Conservation (phyloP, 2,329 filamentous ascomycete genomes). For the Myrmaecium sp. region DNA sequence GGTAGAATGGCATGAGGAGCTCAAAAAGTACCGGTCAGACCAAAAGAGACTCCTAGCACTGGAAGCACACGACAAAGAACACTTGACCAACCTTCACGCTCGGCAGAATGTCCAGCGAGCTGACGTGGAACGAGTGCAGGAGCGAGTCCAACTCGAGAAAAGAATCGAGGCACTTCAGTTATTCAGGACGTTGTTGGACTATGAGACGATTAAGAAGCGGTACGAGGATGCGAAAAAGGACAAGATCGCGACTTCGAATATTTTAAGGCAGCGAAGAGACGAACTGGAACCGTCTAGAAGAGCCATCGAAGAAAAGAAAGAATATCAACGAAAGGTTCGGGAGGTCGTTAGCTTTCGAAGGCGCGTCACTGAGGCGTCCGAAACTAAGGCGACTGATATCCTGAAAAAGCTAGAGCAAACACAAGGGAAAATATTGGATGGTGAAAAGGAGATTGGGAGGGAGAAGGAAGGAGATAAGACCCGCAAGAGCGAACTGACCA, state of each 20-base stretch:
- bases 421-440: too few species aligned
- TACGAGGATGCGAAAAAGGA: conserved; percentile 37
- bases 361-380: conserved; percentile 35
- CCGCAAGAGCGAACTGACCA: conserved; percentile 15
- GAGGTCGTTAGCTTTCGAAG: conserved; percentile 38
- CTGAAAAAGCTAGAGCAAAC: conserved; percentile 14
- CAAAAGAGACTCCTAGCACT: conserved; percentile 48
- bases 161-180: conserved; percentile 48
- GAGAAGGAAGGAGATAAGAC: conserved; percentile 24
- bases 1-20: conserved; percentile 55
- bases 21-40: conserved; percentile 53
- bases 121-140: conserved; percentile 68
- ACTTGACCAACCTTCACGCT: conserved; percentile 48
- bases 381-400: conserved; percentile 33
- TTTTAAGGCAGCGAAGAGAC: conserved; percentile 42
- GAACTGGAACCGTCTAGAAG: conserved; percentile 50
- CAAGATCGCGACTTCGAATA: conserved; percentile 26
- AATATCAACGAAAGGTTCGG: conserved; percentile 44
- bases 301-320: conserved; percentile 52
- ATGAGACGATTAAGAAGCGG: conserved; percentile 35
- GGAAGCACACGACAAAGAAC: conserved; percentile 42
- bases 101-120: conserved; percentile 59
- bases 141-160: conserved; percentile 52
- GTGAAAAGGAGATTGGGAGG: conserved; percentile 20
- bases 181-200: conserved; percentile 48